Evolutionary conservation across 1,284 basidiomycete genomes (phyloP).

Genomic region (Ceratobasidium theobromae): DNA sequence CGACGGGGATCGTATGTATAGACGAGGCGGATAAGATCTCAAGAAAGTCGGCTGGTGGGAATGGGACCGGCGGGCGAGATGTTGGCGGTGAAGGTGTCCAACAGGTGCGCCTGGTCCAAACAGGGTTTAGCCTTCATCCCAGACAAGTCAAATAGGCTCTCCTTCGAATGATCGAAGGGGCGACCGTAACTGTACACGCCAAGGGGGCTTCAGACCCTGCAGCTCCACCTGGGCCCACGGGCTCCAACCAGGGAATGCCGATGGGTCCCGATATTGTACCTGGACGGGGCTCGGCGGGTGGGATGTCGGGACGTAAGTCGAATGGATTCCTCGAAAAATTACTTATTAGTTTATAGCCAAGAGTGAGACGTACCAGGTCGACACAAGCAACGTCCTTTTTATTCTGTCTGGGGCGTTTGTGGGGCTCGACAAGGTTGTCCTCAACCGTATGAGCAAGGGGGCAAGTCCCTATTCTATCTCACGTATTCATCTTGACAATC

Average conservation of each 20-base stretch:
- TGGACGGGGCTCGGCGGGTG: slow-evolving; percentile 43
- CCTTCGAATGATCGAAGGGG: slow-evolving; percentile 91
- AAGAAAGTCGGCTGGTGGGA: slow-evolving; percentile 41
- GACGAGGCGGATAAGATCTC: slow-evolving; percentile 96
- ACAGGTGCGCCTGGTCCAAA: slow-evolving; percentile 52
- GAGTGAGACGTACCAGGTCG: slow-evolving; percentile 68
- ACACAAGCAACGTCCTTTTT: slow-evolving; percentile 88
- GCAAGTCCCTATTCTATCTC: slow-evolving; percentile 51
- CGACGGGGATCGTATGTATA: slow-evolving; percentile 91
- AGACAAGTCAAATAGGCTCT: slow-evolving; percentile 49
- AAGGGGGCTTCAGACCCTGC: slow-evolving; percentile 53
- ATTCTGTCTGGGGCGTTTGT: slow-evolving; percentile 93
- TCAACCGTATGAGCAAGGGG: slow-evolving; percentile 76
- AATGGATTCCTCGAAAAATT: neutral
- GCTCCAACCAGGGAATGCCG: slow-evolving; percentile 38
- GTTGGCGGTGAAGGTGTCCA: slow-evolving; percentile 97
- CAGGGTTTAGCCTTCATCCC: neutral
- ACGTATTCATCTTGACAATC: neutral
- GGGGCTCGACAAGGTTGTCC: slow-evolving; percentile 82
- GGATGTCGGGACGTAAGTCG: slow-evolving; percentile 21
- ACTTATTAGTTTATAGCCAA: slow-evolving; percentile 16
- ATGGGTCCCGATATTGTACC: slow-evolving; percentile 38
- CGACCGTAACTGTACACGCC: slow-evolving; percentile 69
- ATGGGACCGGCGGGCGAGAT: slow-evolving; percentile 67
- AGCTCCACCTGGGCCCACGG: slow-evolving; percentile 8